Base-by-base conservation (phyloP, 2,329 filamentous ascomycete genomes). In the Talaromyces sp. region DNA sequence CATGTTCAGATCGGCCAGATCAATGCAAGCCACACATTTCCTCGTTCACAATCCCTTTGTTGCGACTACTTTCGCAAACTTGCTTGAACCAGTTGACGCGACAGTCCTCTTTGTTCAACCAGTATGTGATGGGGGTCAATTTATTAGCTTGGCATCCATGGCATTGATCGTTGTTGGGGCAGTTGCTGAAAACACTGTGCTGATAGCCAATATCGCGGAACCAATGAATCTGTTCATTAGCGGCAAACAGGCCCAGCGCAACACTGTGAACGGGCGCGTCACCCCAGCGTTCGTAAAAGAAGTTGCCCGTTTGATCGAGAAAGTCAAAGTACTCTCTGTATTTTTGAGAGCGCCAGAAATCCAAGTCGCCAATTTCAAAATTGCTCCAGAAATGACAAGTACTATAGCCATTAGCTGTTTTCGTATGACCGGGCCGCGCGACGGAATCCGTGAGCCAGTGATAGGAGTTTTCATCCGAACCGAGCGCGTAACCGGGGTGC, bases 351-450 rank as follows among this genome's bases (percentile, higher is more conserved):
- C 94, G 81, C 89, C 91, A 99, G 75, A 97, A 96, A 62, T 84
- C 84, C 82, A 99, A 84, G 73, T 97, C 91, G 51, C 84, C 93
- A 66, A 99, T 93, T 75, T 99, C 94, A 67, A 99, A 99, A 75
- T 99, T 99, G 69, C 87, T 94, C 94, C 94, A 99, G 80, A 99
- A 99, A 75, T 99, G 94, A 73, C 94, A 99, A 2, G 94, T 97
- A 37, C 90, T 96, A 79, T 96, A 99, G 33, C 94, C 94, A 67
- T 96, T 88, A 5, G 93, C 92, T 62, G 86, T 84, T 56, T 81
- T 72, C 69, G 90, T 90, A 73, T 96, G 88, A 11, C 89, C 84
- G 1, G 93, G 92, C 50, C 94, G 84, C 46, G 86, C 82, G 54
- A 80, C 74, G 61, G 83, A 84, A 72, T 99, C 94, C 1, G 87